Evolutionary conservation across 169 alveolate species (phyloP), one percentile per base, ranked within the genome.

Genomic region (Cyclospora cayetanensis): DNA sequence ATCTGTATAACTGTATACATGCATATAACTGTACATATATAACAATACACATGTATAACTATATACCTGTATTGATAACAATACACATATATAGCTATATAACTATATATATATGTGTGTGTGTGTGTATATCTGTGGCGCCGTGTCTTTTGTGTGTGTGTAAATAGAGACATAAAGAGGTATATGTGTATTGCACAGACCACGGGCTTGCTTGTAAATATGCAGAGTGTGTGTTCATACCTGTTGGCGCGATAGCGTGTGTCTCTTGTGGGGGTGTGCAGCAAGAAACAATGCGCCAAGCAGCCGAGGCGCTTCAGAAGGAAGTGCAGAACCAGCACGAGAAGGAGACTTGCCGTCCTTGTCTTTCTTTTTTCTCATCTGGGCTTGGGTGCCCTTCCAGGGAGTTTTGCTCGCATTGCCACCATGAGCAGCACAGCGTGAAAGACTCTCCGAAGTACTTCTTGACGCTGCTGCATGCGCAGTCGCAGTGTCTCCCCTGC

Each of bases 401-500:
- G 12, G 86, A 11, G 3, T n/a, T 41, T 35, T 74, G 86, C 42
- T 29, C 20, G 31, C 65, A 41, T 7, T 74, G 86, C 25, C 86
- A 74, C 22, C 86, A 74, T 18, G 66, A 55, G 65, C 43, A 74
- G 41, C 86, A 74, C 65, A 65, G 65, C 34, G 86, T 41, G 27
- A 34, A 65, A 4, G n/a, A n/a, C 25, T 20, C 41, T 43, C 86
- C 86, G 12, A 29, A 7, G 20, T 74, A 25, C 86, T 74, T 41
- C 86, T 20, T 74, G n/a, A 39, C 25, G 42, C 42, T 55, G 86
- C 46, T 41, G 22, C 86, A 74, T n/a, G 86, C 37, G 46, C 55
- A 65, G 22, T 9, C n/a, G 43, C 46, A 41, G 55, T 74, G 86
- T n/a, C 34, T 74, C 43, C 86, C 86, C 27, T 74, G 86, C n/a